These are phyloP conservation scores for Marchantia polymorpha DNA, from an alignment of 225 moss, liverwort and hornwort species.

Conservation along the genomic window DNA sequence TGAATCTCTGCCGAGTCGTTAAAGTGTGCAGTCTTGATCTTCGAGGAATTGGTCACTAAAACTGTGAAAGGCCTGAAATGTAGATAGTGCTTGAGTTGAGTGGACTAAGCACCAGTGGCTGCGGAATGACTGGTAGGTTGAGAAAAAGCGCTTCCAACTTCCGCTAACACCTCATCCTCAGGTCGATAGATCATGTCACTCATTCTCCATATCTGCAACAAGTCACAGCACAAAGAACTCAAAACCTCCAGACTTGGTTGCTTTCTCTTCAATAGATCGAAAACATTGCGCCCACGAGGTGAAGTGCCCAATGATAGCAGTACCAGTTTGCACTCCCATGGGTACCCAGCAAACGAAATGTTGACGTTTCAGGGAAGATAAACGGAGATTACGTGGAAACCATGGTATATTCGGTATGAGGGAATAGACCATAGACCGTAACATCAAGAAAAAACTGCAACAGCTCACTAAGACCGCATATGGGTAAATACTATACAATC, in stretches of 20 bases:
- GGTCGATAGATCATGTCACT: constrained; percentile 79
- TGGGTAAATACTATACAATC: too few species aligned
- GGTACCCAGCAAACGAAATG: neutral
- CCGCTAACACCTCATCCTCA: constrained; percentile 69
- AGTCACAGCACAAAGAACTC: neutral
- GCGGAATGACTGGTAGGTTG: constrained; percentile 1
- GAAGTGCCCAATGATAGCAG: too few species aligned
- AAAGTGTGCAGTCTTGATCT: neutral
- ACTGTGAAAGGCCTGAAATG: neutral
- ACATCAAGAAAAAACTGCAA: too few species aligned
- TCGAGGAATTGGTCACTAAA: neutral
- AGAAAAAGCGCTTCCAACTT: constrained; percentile 44
- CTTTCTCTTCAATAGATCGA: neutral
- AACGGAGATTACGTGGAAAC: too few species aligned
- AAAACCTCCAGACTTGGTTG: neutral
- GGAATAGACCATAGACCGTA: too few species aligned
- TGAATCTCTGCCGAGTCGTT: neutral
- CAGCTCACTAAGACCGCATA: too few species aligned
- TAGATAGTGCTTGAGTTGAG: too few species aligned
- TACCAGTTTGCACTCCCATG: too few species aligned
- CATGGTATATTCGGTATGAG: too few species aligned
- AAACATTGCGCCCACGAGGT: too few species aligned
- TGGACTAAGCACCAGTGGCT: constrained; percentile 2
- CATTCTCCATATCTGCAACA: constrained; percentile 90
- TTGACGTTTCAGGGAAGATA: too few species aligned